These are phyloP conservation scores for Teunomyces kruisii DNA, from an alignment of 805 yeast genomes.

Conservation along the genomic window DNA sequence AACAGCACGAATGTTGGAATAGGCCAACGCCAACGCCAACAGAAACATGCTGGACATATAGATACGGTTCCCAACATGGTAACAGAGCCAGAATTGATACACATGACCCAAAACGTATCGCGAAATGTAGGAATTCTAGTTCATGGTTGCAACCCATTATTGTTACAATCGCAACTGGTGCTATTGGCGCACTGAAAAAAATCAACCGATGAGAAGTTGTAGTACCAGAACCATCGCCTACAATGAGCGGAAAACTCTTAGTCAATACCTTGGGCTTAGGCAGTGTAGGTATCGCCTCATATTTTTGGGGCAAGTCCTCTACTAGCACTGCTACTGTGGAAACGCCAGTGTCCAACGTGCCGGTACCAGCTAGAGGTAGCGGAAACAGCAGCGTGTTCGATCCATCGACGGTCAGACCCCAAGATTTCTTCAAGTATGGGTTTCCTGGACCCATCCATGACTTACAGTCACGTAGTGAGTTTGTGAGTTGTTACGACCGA, in stretches of 20 bases:
- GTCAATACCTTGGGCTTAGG: conserved; percentile 35
- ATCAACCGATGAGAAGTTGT: not conserved
- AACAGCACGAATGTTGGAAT: not conserved
- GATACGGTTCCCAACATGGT: too few relatives aligned
- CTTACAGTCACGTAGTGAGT: conserved; percentile 68
- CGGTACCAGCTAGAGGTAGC: conserved; percentile 8
- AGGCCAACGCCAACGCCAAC: not conserved
- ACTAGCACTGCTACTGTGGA: conserved; percentile 13
- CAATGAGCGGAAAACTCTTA: conserved; percentile 24
- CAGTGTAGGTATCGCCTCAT: conserved; percentile 39
- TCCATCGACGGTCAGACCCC: conserved; percentile 58
- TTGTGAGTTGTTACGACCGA: conserved; percentile 83
- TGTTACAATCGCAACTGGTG: not conserved
- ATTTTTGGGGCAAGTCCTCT: conserved; percentile 38
- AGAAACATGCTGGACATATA: not conserved
- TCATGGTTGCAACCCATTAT: too few relatives aligned
- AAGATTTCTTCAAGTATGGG: conserved; percentile 84
- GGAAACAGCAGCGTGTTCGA: conserved; percentile 16
- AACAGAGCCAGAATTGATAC: too few relatives aligned
- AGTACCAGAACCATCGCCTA: not conserved
- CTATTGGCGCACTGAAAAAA: conserved; percentile 1
- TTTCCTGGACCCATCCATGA: conserved; percentile 96
- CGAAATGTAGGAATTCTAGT: too few relatives aligned
- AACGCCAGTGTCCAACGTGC: conserved; percentile 9
- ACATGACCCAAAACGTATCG: too few relatives aligned